phyloP scores from a whole-genome alignment of 2,329 filamentous ascomycete genomes.

The Nothomitra cinnamomea region DNA sequence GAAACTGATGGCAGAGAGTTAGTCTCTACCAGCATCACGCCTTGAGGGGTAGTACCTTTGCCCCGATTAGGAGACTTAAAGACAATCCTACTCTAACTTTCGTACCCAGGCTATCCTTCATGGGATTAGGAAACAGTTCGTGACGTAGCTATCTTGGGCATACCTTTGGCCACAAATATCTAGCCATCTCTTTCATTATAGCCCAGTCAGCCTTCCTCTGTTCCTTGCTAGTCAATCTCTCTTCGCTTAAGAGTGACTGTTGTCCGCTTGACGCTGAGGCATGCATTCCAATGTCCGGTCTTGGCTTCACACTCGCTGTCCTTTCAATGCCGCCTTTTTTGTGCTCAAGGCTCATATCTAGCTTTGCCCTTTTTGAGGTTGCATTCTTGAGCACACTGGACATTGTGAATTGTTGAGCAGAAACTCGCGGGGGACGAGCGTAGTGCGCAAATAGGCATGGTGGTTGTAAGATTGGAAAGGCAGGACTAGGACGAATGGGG shows the following conservation, averaged over 20 bases:
- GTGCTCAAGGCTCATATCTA: background rate
- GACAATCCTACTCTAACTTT: conserved; percentile 73
- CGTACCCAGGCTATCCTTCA: conserved; percentile 54
- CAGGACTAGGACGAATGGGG: background rate
- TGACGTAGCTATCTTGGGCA: conserved; percentile 3
- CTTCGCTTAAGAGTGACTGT: conserved; percentile 45
- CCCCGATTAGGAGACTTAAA: conserved; percentile 67
- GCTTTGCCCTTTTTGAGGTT: background rate
- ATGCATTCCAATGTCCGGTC: background rate
- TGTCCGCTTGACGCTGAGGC: background rate
- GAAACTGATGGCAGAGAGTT: conserved; percentile 28
- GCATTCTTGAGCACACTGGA: background rate
- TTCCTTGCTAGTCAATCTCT: conserved; percentile 56
- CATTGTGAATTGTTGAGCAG: background rate
- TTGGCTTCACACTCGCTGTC: background rate
- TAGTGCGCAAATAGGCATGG: background rate
- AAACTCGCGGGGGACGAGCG: background rate
- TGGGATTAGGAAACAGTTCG: conserved; percentile 7
- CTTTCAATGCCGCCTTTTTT: background rate
- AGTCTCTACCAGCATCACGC: conserved; percentile 1
- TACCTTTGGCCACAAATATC: conserved; percentile 85
- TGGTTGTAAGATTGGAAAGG: background rate
- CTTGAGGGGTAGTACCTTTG: conserved; percentile 43
- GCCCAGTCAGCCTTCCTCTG: conserved; percentile 96
- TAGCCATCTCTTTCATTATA: conserved; percentile 95